These are phyloP conservation scores for Trichoderma citrinoviride DNA, from an alignment of 2,329 filamentous ascomycete genomes.

Conservation along the genomic window DNA sequence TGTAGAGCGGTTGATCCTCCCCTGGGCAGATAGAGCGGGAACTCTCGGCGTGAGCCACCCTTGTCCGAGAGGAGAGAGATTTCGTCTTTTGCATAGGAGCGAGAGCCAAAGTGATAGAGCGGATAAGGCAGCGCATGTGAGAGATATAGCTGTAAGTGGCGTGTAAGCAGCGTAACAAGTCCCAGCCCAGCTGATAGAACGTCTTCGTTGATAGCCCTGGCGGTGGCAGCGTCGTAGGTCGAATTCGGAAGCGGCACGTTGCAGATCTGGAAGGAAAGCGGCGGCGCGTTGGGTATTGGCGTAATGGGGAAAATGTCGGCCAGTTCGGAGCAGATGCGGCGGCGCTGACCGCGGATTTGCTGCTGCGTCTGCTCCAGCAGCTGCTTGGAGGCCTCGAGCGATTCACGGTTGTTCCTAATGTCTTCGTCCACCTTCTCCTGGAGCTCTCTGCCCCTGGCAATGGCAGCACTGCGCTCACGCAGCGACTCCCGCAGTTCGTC, in stretches of 20 bases:
- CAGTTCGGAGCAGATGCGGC: conserved; percentile 84
- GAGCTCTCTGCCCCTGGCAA: conserved; percentile 58
- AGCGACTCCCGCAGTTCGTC: conserved; percentile 69
- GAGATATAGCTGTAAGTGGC: conserved; percentile 79
- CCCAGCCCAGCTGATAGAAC: conserved; percentile 78
- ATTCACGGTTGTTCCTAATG: conserved; percentile 58
- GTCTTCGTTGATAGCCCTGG: conserved; percentile 59
- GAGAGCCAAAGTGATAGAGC: conserved; percentile 68
- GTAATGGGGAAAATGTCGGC: conserved; percentile 76
- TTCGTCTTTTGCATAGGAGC: conserved; percentile 71
- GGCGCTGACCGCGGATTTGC: conserved; percentile 77
- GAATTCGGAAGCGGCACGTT: conserved; percentile 77
- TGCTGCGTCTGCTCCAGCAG: conserved; percentile 58
- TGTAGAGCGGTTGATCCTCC: conserved; percentile 65
- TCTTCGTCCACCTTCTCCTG: conserved; percentile 60
- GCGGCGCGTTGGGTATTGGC: conserved; percentile 52
- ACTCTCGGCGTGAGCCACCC: conserved; percentile 59
- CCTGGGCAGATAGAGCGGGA: conserved; percentile 70
- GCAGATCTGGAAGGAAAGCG: conserved; percentile 81
- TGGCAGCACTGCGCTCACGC: conserved; percentile 62
- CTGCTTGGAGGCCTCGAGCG: conserved; percentile 55
- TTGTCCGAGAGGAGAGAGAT: conserved; percentile 58
- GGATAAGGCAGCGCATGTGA: conserved; percentile 77
- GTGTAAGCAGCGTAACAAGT: conserved; percentile 71
- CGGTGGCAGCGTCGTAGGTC: conserved; percentile 57